Evolutionary conservation across 495 filamentous ascomycete species (phyloP).

Genomic region (Talaromyces ruber): DNA sequence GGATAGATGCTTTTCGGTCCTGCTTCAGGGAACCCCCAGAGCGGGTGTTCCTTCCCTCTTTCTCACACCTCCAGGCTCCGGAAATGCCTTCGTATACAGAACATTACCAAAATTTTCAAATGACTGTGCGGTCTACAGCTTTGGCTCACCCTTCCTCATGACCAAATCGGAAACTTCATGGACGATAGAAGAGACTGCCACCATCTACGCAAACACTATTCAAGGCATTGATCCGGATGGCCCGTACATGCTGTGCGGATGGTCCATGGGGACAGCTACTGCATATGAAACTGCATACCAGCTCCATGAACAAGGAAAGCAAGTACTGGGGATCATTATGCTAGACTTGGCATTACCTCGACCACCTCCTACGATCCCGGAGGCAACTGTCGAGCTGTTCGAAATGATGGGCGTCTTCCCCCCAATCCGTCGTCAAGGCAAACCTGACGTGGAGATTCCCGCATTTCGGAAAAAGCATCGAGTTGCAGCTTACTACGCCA

Average conservation of each 20-base stretch:
- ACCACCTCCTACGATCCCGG: neutral
- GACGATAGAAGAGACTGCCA: slow-evolving; percentile 10
- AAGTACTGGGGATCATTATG: slow-evolving; percentile 9
- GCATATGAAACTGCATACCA: slow-evolving; percentile 11
- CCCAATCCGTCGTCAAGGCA: slow-evolving; percentile 3
- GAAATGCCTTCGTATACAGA: slow-evolving; percentile 9
- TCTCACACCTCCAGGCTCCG: slow-evolving; percentile 9
- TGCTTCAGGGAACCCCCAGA: slow-evolving; percentile 9
- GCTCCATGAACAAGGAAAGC: slow-evolving; percentile 7
- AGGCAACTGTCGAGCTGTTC: slow-evolving; percentile 8
- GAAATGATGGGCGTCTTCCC: slow-evolving; percentile 15
- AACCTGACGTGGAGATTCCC: slow-evolving; percentile 7
- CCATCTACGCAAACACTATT: slow-evolving; percentile 9
- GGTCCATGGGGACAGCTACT: slow-evolving; percentile 11
- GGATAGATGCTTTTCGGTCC: slow-evolving; percentile 6
- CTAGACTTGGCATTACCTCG: slow-evolving; percentile 6
- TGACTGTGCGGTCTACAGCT: slow-evolving; percentile 8
- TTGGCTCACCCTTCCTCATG: slow-evolving; percentile 13
- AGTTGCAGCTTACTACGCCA: slow-evolving; percentile 8
- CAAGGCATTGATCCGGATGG: slow-evolving; percentile 6
- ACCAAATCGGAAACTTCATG: slow-evolving; percentile 9
- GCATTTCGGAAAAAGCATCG: slow-evolving; percentile 2
- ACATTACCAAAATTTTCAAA: slow-evolving; percentile 10
- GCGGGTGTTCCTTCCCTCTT: slow-evolving; percentile 9
- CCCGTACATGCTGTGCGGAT: slow-evolving; percentile 11